These are phyloP conservation scores for Saccharomyces hybrid DNA, from an alignment of 1,139 yeast genomes.

Conservation along the genomic window DNA sequence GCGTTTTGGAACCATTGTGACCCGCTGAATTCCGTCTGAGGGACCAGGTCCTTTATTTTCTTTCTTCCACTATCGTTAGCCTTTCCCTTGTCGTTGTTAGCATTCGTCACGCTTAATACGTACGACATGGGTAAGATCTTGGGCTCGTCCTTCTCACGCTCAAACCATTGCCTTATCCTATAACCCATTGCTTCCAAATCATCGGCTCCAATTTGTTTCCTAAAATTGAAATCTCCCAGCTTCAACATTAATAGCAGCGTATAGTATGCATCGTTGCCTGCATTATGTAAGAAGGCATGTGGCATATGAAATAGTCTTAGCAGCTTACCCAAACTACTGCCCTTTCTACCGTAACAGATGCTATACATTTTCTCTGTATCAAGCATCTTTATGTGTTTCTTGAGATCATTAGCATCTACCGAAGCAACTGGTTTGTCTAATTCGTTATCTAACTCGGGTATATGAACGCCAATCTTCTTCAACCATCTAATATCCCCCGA, in stretches of 20 bases:
- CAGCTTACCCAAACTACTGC: conserved; percentile 45
- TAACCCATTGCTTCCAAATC: conserved; percentile 18
- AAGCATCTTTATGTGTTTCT: conserved; percentile 21
- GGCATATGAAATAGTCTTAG: conserved; percentile 50
- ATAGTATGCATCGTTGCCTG: conserved; percentile 73
- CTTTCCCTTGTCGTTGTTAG: conserved; percentile 1
- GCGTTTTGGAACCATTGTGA: conserved; percentile 22
- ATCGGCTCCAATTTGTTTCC: conserved; percentile 33
- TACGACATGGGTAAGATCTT: conserved; percentile 30
- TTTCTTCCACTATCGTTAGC: conserved; percentile 6
- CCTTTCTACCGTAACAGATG: conserved; percentile 37
- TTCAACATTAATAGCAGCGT: conserved; percentile 50
- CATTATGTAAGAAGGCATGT: conserved; percentile 62
- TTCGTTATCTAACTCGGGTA: conserved; percentile 32
- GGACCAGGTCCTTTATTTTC: conserved; percentile 18
- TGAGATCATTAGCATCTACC: neutral
- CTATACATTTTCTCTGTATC: conserved; percentile 52
- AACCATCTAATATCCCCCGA: conserved; percentile 55
- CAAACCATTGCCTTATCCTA: conserved; percentile 18
- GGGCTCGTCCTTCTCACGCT: conserved; percentile 23
- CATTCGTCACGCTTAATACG: conserved; percentile 17
- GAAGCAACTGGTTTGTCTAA: neutral
- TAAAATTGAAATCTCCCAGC: conserved; percentile 46
- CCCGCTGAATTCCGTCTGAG: conserved; percentile 31
- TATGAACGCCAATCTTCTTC: conserved; percentile 38